Percentiles rank a stretch among this genome's conserved stretches.
These are phyloP conservation scores for Pistacia atlantica DNA, from an alignment of 345 rosid genomes.

Conservation along the genomic window DNA sequence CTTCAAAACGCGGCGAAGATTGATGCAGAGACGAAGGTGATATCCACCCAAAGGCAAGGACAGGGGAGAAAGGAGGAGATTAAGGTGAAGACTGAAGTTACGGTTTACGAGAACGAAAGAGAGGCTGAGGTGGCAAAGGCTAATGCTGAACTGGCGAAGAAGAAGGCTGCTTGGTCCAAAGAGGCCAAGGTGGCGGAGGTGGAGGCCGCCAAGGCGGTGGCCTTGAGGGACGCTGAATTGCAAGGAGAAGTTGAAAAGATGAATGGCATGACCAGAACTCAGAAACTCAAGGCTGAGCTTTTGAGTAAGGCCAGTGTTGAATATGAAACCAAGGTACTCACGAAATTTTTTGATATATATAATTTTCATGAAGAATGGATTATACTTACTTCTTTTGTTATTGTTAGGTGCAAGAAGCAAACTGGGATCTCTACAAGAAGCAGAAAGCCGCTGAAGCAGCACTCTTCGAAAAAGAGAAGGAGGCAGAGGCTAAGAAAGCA, in stretches of 20 bases:
- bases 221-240: constrained; percentile 71
- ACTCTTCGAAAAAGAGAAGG: constrained; percentile 53
- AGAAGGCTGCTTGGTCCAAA: constrained; percentile 71
- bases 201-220: constrained; percentile 71
- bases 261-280: constrained; percentile 53
- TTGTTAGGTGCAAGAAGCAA: constrained; percentile 60
- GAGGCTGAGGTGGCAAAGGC: constrained; percentile 80
- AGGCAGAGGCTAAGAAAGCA: constrained; percentile 70
- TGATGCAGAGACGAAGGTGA: constrained; percentile 61
- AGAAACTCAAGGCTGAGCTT: constrained; percentile 84
- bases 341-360: too few species aligned
- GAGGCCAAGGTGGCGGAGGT: constrained; percentile 74
- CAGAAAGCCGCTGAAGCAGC: constrained; percentile 69
- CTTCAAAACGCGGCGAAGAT: constrained; percentile 75
- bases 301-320: constrained; percentile 79
- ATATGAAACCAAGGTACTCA: constrained; percentile 47
- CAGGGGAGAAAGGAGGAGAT: constrained; percentile 75
- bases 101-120: constrained; percentile 63
- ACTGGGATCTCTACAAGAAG: constrained; percentile 65
- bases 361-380: too few species aligned
- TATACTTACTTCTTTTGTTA: too few species aligned
- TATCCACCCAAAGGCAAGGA: constrained; percentile 57
- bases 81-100: constrained; percentile 59
- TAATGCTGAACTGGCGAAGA: constrained; percentile 63
- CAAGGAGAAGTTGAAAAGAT: constrained; percentile 38